Evolutionary conservation across 208 protist species (phyloP).

Genomic region (Leishmania tropica): DNA sequence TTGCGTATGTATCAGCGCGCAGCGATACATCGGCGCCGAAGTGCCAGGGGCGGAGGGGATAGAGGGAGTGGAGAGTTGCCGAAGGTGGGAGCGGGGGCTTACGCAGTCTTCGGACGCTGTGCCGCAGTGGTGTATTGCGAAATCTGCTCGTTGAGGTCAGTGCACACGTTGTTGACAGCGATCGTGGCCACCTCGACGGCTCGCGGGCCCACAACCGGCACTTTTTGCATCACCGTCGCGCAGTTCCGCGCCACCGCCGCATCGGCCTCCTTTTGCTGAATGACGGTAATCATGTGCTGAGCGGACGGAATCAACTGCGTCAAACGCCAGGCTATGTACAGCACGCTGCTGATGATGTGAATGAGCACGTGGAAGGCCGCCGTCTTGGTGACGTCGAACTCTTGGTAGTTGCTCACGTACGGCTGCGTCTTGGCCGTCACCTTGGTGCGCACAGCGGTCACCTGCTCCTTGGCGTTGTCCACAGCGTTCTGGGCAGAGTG

Average conservation of each 20-base stretch:
- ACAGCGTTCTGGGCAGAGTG: slow-evolving; percentile 28
- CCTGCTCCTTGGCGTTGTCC: slow-evolving; percentile 39
- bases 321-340: slow-evolving; percentile 35
- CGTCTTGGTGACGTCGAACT: slow-evolving; percentile 53
- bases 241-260: slow-evolving; percentile 10
- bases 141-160: slow-evolving; percentile 35
- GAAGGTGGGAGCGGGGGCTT: background rate
- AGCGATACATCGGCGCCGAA: background rate
- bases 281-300: slow-evolving; percentile 11
- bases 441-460: slow-evolving; percentile 27
- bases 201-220: slow-evolving; percentile 44
- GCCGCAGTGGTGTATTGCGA: slow-evolving; percentile 12
- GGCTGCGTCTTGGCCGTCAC: slow-evolving; percentile 33
- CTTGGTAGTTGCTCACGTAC: slow-evolving; percentile 29
- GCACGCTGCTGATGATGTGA: slow-evolving; percentile 36
- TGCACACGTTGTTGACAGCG: slow-evolving; percentile 34
- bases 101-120: background rate
- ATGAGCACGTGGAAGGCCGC: slow-evolving; percentile 33
- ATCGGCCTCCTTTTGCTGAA: slow-evolving; percentile 19
- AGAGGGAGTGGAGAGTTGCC: background rate
- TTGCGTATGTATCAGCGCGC: background rate
- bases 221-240: slow-evolving; percentile 13
- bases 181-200: slow-evolving; percentile 28
- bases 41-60: background rate
- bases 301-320: slow-evolving; percentile 19